Conservation (phyloP, 192 early-diverging fungal species). For the Podochytrium sp. region DNA sequence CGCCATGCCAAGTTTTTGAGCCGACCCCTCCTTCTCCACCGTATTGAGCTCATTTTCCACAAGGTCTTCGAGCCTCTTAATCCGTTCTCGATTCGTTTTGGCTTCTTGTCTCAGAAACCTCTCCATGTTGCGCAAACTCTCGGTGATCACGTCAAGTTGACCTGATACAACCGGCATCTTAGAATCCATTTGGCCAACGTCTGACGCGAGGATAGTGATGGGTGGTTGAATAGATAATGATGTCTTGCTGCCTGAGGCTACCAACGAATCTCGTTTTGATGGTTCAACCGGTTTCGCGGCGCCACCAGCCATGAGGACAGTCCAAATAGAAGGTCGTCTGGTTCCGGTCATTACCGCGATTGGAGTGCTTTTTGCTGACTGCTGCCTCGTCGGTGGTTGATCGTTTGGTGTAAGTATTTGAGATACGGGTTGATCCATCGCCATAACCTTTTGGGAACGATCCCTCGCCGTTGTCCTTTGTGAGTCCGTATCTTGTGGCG, state of each 20-base stretch:
- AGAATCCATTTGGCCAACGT: no score
- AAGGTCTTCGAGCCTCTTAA: constrained; percentile 19
- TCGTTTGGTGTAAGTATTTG: neutral
- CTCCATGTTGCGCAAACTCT: constrained; percentile 8
- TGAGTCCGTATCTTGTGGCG: no score
- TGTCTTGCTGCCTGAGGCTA: no score
- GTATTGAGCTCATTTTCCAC: constrained; percentile 16
- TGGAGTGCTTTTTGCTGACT: neutral
- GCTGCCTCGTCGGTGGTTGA: neutral
- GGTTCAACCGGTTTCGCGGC: neutral
- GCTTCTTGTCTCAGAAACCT: constrained; percentile 20
- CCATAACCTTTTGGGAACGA: no score
- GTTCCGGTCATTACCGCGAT: neutral
- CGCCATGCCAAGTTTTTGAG: constrained; percentile 4
- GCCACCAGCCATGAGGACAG: neutral
- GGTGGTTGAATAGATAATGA: no score
- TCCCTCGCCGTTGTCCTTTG: no score
- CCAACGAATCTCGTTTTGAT: neutral
- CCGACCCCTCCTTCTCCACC: neutral
- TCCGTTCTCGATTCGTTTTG: constrained; percentile 21
- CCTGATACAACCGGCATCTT: neutral
- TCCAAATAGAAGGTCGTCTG: constrained; percentile 20
- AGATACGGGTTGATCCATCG: neutral
- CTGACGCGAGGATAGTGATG: no score
- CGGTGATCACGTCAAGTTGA: constrained; percentile 16